phyloP scores from a whole-genome alignment of 78 protist genomes.

The Polysphondylium violaceum region DNA sequence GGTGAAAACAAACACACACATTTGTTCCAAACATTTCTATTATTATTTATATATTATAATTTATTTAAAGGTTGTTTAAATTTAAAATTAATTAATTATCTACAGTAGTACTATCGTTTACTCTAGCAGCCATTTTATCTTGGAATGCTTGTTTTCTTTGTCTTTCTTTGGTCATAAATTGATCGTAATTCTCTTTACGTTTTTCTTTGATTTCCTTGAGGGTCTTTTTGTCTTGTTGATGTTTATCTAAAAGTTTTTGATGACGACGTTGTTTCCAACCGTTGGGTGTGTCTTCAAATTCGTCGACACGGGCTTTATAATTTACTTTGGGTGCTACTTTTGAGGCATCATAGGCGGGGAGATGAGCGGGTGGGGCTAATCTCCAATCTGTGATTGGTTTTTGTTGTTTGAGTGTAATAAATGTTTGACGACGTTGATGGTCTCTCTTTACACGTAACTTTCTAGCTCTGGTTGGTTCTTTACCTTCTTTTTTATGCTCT shows the following conservation, averaged over 20 bases:
- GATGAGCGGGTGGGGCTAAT: slow-evolving; percentile 41
- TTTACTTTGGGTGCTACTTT: slow-evolving; percentile 18
- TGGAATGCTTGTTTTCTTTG: slow-evolving; percentile 20
- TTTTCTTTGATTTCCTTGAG: slow-evolving; percentile 23
- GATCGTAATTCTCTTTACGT: slow-evolving; percentile 15
- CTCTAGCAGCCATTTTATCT: not conserved
- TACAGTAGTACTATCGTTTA: not conserved
- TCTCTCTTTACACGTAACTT: slow-evolving; percentile 5
- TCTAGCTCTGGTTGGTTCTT: slow-evolving; percentile 37
- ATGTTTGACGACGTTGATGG: slow-evolving; percentile 8
- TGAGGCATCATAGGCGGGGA: slow-evolving; percentile 19
- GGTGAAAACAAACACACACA: too few relatives aligned
- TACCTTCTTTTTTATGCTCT: slow-evolving; percentile 8
- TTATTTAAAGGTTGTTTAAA: too few relatives aligned
- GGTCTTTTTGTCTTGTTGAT: slow-evolving; percentile 31
- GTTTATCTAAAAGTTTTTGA: not conserved
- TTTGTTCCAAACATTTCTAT: too few relatives aligned
- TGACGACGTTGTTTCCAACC: slow-evolving; percentile 58
- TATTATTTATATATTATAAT: too few relatives aligned
- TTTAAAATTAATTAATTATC: too few relatives aligned
- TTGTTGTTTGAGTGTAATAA: slow-evolving; percentile 1
- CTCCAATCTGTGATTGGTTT: slow-evolving; percentile 41
- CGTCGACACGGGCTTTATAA: slow-evolving; percentile 35
- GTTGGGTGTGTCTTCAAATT: slow-evolving; percentile 14
- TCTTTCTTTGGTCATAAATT: not conserved